Base-by-base conservation (phyloP, 495 filamentous ascomycete genomes). In the Aspergillus sparsus region DNA sequence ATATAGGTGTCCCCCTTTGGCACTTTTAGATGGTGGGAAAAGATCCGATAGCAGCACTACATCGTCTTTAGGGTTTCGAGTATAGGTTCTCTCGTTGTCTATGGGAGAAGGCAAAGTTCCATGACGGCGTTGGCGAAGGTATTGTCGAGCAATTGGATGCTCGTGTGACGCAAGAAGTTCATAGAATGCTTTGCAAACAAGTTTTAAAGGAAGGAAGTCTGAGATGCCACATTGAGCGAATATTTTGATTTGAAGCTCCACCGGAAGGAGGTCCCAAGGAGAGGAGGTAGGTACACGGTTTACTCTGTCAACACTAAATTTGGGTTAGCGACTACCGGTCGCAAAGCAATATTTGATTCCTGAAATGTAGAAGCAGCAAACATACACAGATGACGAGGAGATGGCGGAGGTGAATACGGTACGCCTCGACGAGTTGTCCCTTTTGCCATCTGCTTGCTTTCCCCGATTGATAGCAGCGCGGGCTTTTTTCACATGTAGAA, bases 21-120 rank as follows among this genome's bases (percentile, higher is more conserved):
- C 77, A 51, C 77, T 80, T 39, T 74, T 77, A 6, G 71, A 64
- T 0, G 77, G 77, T 8, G 71, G 76, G 52, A 80, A 80, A 13
- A 80, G 64, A 62, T 80, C 77, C 46, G 77, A 80, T 32, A 80
- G 64, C 36, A 80, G 71, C 12, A 80, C 72, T 12, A 75, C 76
- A 67, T 80, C 77, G 57, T 80, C 77, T 55, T 73, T 71, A 4
- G 77, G 76, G 44, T 73, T 74, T 33, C 75, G 68, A n/a, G 77
- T 77, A 66, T 78, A 77, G 45, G 61, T 75, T 50, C 70, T 67
- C 16, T 77, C 72, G 55, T 58, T 57, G 49, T 75, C 71, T 34
- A 77, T 71, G 3, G 75, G 73, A 12, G 76, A 78, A 6, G 77
- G 77, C 12, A 80, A 74, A n/a, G 74, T 78, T 47, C 76, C 77